Percentiles rank a stretch among this genome's conserved stretches.
Evolutionary conservation across 2,329 filamentous ascomycete species (phyloP).

Genomic region (Aspergillus sp.): DNA sequence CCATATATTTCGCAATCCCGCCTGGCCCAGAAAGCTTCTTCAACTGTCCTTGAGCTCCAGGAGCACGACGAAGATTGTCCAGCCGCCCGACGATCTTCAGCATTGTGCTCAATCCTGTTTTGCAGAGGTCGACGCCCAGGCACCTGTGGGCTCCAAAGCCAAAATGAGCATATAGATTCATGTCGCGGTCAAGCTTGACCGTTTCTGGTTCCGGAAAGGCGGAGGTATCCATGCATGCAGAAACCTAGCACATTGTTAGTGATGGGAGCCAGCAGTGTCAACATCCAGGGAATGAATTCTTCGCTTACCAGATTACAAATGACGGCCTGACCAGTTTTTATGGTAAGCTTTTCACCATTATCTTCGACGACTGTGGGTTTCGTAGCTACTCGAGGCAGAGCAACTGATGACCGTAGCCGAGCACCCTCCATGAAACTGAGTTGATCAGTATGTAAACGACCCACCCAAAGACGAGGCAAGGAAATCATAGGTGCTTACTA

Average conservation of each 20-base stretch:
- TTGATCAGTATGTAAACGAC: neutral
- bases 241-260: slow-evolving; percentile 24
- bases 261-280: neutral
- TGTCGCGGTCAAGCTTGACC: slow-evolving; percentile 62
- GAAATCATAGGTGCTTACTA: slow-evolving; percentile 40
- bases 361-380: slow-evolving; percentile 36
- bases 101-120: slow-evolving; percentile 38
- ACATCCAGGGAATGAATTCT: neutral
- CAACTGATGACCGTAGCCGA: slow-evolving; percentile 39
- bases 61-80: slow-evolving; percentile 43
- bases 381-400: slow-evolving; percentile 35
- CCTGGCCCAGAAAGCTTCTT: slow-evolving; percentile 41
- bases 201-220: slow-evolving; percentile 40
- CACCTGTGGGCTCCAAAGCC: slow-evolving; percentile 63
- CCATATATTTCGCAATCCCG: slow-evolving; percentile 46
- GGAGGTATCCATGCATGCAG: slow-evolving; percentile 36
- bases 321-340: slow-evolving; percentile 38
- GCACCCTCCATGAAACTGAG: slow-evolving; percentile 43
- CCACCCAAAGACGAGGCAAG: neutral
- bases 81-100: slow-evolving; percentile 42
- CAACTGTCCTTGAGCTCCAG: slow-evolving; percentile 41
- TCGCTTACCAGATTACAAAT: slow-evolving; percentile 38
- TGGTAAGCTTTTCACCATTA: slow-evolving; percentile 28
- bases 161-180: slow-evolving; percentile 65
- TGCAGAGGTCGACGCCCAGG: slow-evolving; percentile 49